Evolutionary conservation across 176 grass and related monocot species (phyloP).

Genomic region (Ampelocalamus luodianensis): DNA sequence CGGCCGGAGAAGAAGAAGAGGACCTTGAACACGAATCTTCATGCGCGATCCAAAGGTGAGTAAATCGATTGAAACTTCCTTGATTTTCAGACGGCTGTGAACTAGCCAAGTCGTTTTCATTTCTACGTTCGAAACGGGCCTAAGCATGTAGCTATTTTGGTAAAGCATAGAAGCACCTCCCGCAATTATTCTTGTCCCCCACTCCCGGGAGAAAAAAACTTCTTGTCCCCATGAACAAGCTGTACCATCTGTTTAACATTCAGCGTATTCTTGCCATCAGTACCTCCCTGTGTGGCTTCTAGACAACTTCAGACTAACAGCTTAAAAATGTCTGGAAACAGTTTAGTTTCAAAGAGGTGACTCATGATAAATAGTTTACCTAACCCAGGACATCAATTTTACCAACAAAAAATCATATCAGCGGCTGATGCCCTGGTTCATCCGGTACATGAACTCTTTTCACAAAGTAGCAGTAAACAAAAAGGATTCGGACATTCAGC

Average conservation of each 20-base stretch:
- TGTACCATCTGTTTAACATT: not conserved
- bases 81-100: too few species aligned
- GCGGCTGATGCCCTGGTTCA: not conserved
- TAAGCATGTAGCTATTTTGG: too few species aligned
- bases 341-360: not conserved
- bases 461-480: not conserved
- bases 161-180: too few species aligned
- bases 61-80: too few species aligned
- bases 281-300: not conserved
- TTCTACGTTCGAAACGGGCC: too few species aligned
- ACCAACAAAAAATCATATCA: not conserved
- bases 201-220: not conserved
- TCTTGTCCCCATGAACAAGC: not conserved
- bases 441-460: not conserved
- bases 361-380: not conserved
- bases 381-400: not conserved
- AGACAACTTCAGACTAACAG: not conserved
- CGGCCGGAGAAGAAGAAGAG: too few species aligned
- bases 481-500: constrained; percentile 9
- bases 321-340: not conserved
- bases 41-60: too few species aligned
- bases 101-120: too few species aligned
- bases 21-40: too few species aligned
- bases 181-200: too few species aligned
- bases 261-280: not conserved